phyloP scores from a whole-genome alignment of 75 land plant genomes.

The Pinus taeda region DNA sequence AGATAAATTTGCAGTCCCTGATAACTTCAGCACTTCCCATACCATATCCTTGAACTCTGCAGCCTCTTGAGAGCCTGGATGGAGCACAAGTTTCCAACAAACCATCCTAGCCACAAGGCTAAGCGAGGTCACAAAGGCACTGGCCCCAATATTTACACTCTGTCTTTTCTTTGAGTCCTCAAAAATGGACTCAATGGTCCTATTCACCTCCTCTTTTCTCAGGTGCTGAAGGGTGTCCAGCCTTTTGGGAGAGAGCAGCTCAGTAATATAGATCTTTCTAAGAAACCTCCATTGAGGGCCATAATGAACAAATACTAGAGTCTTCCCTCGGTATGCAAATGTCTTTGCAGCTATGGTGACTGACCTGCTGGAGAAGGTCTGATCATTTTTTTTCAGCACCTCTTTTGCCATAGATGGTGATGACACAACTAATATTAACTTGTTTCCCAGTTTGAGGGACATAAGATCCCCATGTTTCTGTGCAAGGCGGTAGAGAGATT shows the following conservation, averaged over 20 bases:
- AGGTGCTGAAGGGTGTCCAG: slow-evolving; percentile 1
- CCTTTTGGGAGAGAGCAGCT: slow-evolving; percentile 10
- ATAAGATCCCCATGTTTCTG: slow-evolving; percentile 11
- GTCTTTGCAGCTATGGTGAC: neutral
- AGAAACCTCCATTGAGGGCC: slow-evolving; percentile 1
- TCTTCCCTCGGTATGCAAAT: neutral
- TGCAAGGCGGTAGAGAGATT: slow-evolving; percentile 3
- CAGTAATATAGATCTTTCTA: slow-evolving; percentile 6
- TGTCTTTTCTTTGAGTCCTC: neutral
- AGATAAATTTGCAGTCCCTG: neutral
- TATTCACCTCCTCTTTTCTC: slow-evolving; percentile 2
- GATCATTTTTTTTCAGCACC: neutral
- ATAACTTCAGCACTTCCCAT: neutral
- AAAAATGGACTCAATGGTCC: neutral
- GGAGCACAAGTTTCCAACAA: neutral
- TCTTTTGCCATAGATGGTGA: slow-evolving; percentile 8
- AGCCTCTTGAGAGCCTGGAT: slow-evolving; percentile 1
- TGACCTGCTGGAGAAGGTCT: slow-evolving; percentile 1
- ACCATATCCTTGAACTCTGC: slow-evolving; percentile 7
- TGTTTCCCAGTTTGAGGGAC: slow-evolving; percentile 1
- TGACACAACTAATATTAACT: neutral
- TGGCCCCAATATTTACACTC: neutral
- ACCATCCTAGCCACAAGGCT: slow-evolving; percentile 2
- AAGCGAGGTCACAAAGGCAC: neutral
- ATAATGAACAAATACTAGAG: neutral